Percentiles rank a stretch among this genome's conserved stretches.
Conservation (phyloP, 2,329 filamentous ascomycete species). For the Eutypa lata region DNA sequence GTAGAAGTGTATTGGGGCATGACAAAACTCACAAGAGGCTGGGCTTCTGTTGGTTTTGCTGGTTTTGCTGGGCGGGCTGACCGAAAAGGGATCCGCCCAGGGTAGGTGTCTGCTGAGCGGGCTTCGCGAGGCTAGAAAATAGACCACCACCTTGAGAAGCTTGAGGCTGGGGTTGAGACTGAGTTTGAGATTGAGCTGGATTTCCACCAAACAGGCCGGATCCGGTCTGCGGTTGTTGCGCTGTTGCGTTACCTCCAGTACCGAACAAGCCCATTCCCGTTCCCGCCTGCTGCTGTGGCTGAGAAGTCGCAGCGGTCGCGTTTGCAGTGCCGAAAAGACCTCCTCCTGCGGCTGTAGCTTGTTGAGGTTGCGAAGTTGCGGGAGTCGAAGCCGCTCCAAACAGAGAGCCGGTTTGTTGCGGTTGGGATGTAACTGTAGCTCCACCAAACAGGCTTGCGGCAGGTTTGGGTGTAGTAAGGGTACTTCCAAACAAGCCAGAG, state of each 20-base stretch:
- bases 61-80: constrained; percentile 18
- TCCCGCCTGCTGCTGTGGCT: constrained; percentile 17
- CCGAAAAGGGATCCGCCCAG: constrained; percentile 11
- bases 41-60: constrained; percentile 9
- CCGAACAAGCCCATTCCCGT: constrained; percentile 20
- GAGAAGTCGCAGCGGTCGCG: constrained; percentile 14
- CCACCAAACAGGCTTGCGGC: constrained; percentile 29
- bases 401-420: constrained; percentile 27
- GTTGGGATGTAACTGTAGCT: constrained; percentile 21
- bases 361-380: constrained; percentile 22
- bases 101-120: constrained; percentile 14
- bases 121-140: constrained; percentile 22
- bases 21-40: constrained; percentile 28
- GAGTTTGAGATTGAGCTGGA: constrained; percentile 13
- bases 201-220: constrained; percentile 18
- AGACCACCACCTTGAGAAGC: constrained; percentile 20
- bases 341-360: constrained; percentile 10
- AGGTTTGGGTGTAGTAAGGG: constrained; percentile 18
- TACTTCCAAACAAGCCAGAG: constrained; percentile 16
- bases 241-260: constrained; percentile 3
- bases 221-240: constrained; percentile 15
- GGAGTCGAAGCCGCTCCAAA: constrained; percentile 26
- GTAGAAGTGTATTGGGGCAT: neutral
- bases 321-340: constrained; percentile 22
- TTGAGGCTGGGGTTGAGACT: constrained; percentile 3